phyloP scores from a whole-genome alignment of 352 stramenopile genomes.

The Pythium phragmiticola region DNA sequence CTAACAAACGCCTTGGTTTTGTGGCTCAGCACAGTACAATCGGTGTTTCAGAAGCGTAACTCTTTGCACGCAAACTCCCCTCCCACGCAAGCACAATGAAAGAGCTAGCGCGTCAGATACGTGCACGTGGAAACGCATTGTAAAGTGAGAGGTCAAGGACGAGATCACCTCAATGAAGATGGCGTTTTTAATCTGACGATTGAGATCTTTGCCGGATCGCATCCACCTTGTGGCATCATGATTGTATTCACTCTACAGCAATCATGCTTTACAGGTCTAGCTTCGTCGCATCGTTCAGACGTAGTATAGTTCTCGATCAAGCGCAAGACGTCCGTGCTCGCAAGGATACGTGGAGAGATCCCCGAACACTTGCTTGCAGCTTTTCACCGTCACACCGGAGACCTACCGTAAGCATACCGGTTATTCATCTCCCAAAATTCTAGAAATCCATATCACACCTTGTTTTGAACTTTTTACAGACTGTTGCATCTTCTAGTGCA shows the following conservation, averaged over 20 bases:
- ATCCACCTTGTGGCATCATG: neutral
- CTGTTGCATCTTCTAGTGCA: too few species aligned
- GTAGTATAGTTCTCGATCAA: neutral
- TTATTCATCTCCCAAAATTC: conserved; percentile 16
- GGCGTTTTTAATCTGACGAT: neutral
- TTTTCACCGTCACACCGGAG: neutral
- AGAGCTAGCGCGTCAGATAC: neutral
- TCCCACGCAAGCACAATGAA: neutral
- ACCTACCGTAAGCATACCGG: conserved; percentile 11
- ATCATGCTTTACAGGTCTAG: neutral
- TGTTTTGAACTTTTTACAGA: conserved; percentile 10
- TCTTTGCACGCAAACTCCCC: neutral
- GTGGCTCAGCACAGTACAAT: neutral
- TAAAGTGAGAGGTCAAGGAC: neutral
- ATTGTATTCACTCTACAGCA: neutral
- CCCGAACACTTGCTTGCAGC: neutral
- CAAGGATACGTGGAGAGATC: neutral
- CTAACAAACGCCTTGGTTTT: neutral
- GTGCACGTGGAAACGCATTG: neutral
- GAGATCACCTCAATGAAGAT: neutral
- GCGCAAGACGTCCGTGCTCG: neutral
- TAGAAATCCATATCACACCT: conserved; percentile 23
- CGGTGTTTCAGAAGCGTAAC: conserved; percentile 3
- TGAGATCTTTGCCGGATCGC: neutral
- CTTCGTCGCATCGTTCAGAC: neutral